Base-by-base conservation (phyloP, 345 rosid genomes). In the Eucalyptus fibrosa region DNA sequence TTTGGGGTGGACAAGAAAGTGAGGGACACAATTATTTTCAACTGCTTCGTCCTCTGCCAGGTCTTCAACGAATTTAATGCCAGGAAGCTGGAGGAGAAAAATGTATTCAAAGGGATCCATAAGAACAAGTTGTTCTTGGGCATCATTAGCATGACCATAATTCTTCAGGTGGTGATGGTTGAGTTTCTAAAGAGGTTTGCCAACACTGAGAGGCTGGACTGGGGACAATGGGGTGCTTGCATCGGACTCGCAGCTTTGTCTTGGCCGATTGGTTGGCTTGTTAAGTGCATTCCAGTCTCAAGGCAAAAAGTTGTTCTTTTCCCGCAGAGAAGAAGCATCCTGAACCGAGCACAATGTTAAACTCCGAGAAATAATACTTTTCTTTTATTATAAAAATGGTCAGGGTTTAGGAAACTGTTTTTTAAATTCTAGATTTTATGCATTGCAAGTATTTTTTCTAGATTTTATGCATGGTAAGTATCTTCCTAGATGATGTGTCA, bases 1-100 rank as follows among this genome's bases (percentile, higher is more conserved):
- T 95, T 97, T 86, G 89, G 88, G 1, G 95, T 95, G 62, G 92
- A 87, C 7, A 89, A 94, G 92, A 91, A 89, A 87, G 96, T 94
- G 82, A 95, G 94, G 40, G 91, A 94, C 83, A 95, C 97, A 4
- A 88, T 97, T 92, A 94, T 96, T 55, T 97, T 96, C 92, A 97
- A 97, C 69, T 92, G 91, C 7, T 96, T 96, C 59, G 96, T 95
- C 72, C 92, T 96, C 8, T 95, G 97, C 94, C 96, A 96, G 45
- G 97, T 97, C 82, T 96, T 95, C 67, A 97, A 97, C 40, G 97
- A 95, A 92, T 95, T 96, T 86, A 96, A 97, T 65, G 95, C 96
- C 14, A 93, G 99, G 92, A 95, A 94, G 90, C 93, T 97, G 4
- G 96, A 95, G 90, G 94, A 94, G 93, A 96, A 92, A 93, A 97